phyloP scores from a whole-genome alignment of 768 basidiomycete genomes.

The Termitomyces sp. region DNA sequence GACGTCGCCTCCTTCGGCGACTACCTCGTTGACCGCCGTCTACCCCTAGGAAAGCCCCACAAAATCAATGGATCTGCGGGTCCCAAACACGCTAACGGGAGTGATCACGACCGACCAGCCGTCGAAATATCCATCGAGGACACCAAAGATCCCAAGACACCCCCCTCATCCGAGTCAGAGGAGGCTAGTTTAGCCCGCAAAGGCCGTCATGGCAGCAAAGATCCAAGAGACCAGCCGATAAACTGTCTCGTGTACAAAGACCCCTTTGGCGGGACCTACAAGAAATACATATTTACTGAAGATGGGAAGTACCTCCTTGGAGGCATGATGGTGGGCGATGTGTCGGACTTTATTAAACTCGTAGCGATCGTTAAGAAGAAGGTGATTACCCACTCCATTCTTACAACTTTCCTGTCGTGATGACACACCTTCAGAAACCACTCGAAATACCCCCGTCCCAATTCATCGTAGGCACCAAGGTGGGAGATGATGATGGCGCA shows the following conservation, averaged over 20 bases:
- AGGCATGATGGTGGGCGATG: slow-evolving; percentile 80
- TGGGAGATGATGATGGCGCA: slow-evolving; percentile 51
- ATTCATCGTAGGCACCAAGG: slow-evolving; percentile 55
- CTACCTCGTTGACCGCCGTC: slow-evolving; percentile 53
- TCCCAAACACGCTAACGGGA: background rate
- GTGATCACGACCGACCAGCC: background rate
- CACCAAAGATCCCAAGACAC: background rate
- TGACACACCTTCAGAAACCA: slow-evolving; percentile 42
- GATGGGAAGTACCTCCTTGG: slow-evolving; percentile 71
- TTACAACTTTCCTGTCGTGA: background rate
- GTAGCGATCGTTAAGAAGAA: slow-evolving; percentile 69
- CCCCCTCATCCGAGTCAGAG: background rate
- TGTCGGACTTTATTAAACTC: slow-evolving; percentile 61
- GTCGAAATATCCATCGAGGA: slow-evolving; percentile 5
- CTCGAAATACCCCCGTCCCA: slow-evolving; percentile 60
- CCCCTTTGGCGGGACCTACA: slow-evolving; percentile 67
- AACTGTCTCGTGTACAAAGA: slow-evolving; percentile 65
- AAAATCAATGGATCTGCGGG: background rate
- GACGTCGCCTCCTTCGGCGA: slow-evolving; percentile 69
- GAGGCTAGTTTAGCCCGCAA: background rate
- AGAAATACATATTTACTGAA: slow-evolving; percentile 70
- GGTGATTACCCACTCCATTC: slow-evolving; percentile 21
- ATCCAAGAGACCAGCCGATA: slow-evolving; percentile 29
- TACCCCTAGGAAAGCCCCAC: background rate
- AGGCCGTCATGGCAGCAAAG: slow-evolving; percentile 5